Evolutionary conservation across 2,329 filamentous ascomycete genomes (phyloP).

Genomic region (Neurospora sp.): DNA sequence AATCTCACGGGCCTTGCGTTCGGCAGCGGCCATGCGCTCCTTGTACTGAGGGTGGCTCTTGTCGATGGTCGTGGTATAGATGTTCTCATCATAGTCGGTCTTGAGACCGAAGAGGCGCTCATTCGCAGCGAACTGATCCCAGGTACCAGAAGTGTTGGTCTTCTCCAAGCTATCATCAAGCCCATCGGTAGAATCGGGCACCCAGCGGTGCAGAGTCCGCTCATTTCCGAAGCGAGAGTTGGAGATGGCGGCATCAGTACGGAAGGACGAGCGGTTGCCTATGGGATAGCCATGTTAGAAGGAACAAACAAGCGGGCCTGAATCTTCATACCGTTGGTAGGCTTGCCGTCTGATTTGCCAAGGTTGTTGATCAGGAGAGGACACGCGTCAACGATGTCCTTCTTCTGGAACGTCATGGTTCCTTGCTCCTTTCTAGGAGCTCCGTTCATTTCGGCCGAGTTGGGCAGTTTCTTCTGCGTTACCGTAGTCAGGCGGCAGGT

Average conservation of each 20-base stretch:
- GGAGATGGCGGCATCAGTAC: slow-evolving; percentile 83
- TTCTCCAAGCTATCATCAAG: slow-evolving; percentile 64
- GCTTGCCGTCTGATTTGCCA: slow-evolving; percentile 26
- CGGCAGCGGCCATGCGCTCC: slow-evolving; percentile 66
- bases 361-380: slow-evolving; percentile 16
- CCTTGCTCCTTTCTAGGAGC: slow-evolving; percentile 20
- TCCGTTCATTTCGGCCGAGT: slow-evolving; percentile 22
- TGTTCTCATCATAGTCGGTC: slow-evolving; percentile 86
- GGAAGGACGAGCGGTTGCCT: slow-evolving; percentile 64
- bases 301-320: neutral
- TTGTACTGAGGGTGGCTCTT: slow-evolving; percentile 73
- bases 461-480: slow-evolving; percentile 23
- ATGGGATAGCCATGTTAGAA: neutral
- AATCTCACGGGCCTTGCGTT: slow-evolving; percentile 81
- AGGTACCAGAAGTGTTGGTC: slow-evolving; percentile 39
- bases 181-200: slow-evolving; percentile 53
- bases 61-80: slow-evolving; percentile 89
- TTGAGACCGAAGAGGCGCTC: slow-evolving; percentile 78
- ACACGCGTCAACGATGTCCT: slow-evolving; percentile 22
- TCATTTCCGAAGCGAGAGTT: slow-evolving; percentile 59
- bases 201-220: slow-evolving; percentile 72
- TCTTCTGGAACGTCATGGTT: slow-evolving; percentile 25
- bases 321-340: slow-evolving; percentile 28
- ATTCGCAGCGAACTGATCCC: slow-evolving; percentile 94
- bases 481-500: slow-evolving; percentile 24